These are phyloP conservation scores for Diaporthe vexans DNA, from an alignment of 2,329 filamentous ascomycete species.

Conservation along the genomic window DNA sequence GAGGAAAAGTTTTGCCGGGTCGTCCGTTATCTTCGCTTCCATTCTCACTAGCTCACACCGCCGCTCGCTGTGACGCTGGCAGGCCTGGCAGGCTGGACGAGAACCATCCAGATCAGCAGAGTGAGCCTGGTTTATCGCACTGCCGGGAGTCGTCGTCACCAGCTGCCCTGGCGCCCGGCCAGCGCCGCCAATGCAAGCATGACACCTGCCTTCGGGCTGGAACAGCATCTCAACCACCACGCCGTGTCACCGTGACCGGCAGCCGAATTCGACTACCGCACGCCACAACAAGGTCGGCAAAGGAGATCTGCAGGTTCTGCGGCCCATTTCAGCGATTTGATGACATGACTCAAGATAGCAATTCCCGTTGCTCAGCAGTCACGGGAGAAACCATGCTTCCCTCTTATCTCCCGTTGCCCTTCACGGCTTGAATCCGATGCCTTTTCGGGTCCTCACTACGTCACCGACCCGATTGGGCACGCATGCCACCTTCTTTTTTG, in stretches of 20 bases:
- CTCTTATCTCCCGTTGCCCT: constrained; percentile 29
- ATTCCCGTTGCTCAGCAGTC: constrained; percentile 31
- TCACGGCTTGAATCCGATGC: background rate
- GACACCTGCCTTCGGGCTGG: constrained; percentile 4
- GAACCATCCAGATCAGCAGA: background rate
- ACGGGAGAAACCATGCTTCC: constrained; percentile 2
- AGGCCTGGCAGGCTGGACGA: too few species aligned
- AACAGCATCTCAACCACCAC: constrained; percentile 11
- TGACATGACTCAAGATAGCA: constrained; percentile 26
- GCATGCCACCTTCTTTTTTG: background rate
- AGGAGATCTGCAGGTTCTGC: background rate
- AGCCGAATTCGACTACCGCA: background rate
- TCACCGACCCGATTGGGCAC: background rate
- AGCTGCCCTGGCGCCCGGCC: background rate
- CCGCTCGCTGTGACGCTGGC: background rate
- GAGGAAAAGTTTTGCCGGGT: constrained; percentile 18
- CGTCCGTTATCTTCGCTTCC: constrained; percentile 34
- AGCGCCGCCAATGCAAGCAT: constrained; percentile 11
- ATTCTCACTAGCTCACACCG: constrained; percentile 1
- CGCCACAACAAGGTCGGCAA: background rate
- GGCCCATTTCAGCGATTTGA: constrained; percentile 11
- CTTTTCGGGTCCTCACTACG: constrained; percentile 1
- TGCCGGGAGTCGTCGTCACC: background rate
- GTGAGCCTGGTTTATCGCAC: background rate
- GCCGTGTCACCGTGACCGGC: background rate